A percentile compares a stretch with the other conserved stretches of the same genome.
Conservation (phyloP, 179 eudicot species). For the Silene noctiflora region DNA sequence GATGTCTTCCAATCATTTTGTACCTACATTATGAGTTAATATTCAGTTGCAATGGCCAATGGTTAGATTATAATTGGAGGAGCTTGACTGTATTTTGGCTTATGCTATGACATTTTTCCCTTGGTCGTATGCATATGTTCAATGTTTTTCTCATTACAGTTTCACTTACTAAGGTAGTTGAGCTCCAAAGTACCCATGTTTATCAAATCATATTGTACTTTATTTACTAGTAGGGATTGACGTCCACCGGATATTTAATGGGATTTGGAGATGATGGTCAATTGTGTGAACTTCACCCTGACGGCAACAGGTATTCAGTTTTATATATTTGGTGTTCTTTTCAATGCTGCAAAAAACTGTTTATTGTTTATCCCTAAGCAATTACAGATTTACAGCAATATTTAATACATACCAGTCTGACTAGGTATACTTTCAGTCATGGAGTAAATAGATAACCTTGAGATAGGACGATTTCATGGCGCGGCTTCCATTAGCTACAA, state of each 20-base stretch:
- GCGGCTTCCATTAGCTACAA: not conserved
- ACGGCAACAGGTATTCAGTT: constrained; percentile 62
- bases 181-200: not conserved
- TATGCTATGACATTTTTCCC: not conserved
- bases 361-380: too few relatives aligned
- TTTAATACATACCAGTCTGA: too few relatives aligned
- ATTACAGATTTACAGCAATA: too few relatives aligned
- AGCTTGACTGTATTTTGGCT: not conserved
- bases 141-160: not conserved
- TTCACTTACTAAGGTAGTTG: not conserved
- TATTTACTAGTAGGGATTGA: constrained; percentile 49
- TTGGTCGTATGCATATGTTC: not conserved
- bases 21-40: not conserved
- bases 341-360: not conserved
- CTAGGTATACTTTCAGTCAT: too few relatives aligned
- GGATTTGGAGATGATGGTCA: constrained; percentile 59
- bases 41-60: not conserved
- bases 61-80: not conserved
- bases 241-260: constrained; percentile 58
- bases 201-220: not conserved
- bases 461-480: not conserved
- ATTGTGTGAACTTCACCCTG: constrained; percentile 78
- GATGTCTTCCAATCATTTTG: not conserved
- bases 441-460: not conserved
- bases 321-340: not conserved